Conservation (phyloP, 2,329 filamentous ascomycete genomes). For the Ploettnerulaceae sp. region DNA sequence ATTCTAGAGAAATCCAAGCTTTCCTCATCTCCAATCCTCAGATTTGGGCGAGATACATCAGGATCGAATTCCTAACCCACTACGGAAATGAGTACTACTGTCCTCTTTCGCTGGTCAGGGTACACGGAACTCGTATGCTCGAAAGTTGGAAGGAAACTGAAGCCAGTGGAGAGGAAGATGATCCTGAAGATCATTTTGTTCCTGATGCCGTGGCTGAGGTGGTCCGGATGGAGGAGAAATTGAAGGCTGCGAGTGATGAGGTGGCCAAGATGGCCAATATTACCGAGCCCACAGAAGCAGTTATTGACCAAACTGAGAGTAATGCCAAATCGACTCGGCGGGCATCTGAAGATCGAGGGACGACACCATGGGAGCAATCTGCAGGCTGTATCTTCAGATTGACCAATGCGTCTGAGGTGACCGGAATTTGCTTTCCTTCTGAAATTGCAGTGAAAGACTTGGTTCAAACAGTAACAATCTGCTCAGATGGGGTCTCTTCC, state of each 20-base stretch:
- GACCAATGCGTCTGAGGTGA: not conserved
- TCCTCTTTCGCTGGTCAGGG: constrained; percentile 80
- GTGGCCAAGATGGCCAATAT: constrained; percentile 13
- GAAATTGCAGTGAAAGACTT: constrained; percentile 13
- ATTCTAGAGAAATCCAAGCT: constrained; percentile 88
- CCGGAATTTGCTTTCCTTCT: constrained; percentile 16
- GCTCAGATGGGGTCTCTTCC: not conserved
- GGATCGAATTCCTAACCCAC: constrained; percentile 86
- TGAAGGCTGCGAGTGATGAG: constrained; percentile 18
- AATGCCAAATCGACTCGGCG: not conserved
- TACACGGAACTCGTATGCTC: constrained; percentile 93
- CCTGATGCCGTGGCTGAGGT: constrained; percentile 34
- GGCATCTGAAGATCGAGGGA: not conserved
- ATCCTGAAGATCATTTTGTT: constrained; percentile 36
- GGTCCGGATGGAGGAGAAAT: constrained; percentile 24
- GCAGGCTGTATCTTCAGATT: constrained; percentile 11
- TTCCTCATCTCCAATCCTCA: constrained; percentile 92
- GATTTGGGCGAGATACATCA: constrained; percentile 91
- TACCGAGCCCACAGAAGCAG: constrained; percentile 3
- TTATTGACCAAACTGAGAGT: not conserved
- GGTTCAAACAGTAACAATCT: not conserved
- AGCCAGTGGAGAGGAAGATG: constrained; percentile 56
- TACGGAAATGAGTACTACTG: constrained; percentile 98
- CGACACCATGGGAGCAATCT: constrained; percentile 12
- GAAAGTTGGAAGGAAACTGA: constrained; percentile 86